Base-by-base conservation (phyloP, 2,329 filamentous ascomycete genomes). In the Colletotrichum lini region DNA sequence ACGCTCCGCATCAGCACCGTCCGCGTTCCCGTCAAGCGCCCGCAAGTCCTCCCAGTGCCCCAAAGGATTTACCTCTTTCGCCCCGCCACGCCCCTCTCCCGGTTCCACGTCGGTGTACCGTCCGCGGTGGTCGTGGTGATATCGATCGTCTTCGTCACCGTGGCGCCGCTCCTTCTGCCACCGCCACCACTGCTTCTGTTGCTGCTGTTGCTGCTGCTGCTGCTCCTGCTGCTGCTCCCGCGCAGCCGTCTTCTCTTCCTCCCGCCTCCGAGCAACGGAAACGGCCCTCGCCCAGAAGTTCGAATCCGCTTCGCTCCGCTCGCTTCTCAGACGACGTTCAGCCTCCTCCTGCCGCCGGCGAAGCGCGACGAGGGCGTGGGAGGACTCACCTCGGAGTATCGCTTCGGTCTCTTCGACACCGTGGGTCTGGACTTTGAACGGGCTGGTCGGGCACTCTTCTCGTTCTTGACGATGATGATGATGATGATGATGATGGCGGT, bases 301-400 rank as follows among this genome's bases (percentile, higher is more conserved):
- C 50, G 23, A n/a, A 30, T 18, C 6, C 38, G 23, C 40, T 57
- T 57, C 44, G 40, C 5, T 23, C 26, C 40, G 9, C 3, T 62
- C 49, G 40, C 50, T 65, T 35, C 40, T 16, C 23, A 47, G 18
- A 23, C 49, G 21, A 8, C 49, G 38, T 53, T 63, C 38, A 63
- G 57, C 35, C 15, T 40, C 49, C 44, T 49, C 38, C 35, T 47
- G 50, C n/a, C 35, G 26, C 38, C 15, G 35, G 42, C n/a, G 45
- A 13, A 68, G 49, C 42, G n/a, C 26, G 50, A 30, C 5, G 5
- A 68, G 58, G 21, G 50, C 42, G 21, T 13, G 13, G 26, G 26
- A 18, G 42, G 58, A 56, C 50, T 68, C 58, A 49, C 65, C 65
- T 54, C 30, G n/a, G 21, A 57, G 30, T n/a, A 61, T 49, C 18